Conservation (phyloP, 345 rosid genomes). For the Eucalyptus paniculata region DNA sequence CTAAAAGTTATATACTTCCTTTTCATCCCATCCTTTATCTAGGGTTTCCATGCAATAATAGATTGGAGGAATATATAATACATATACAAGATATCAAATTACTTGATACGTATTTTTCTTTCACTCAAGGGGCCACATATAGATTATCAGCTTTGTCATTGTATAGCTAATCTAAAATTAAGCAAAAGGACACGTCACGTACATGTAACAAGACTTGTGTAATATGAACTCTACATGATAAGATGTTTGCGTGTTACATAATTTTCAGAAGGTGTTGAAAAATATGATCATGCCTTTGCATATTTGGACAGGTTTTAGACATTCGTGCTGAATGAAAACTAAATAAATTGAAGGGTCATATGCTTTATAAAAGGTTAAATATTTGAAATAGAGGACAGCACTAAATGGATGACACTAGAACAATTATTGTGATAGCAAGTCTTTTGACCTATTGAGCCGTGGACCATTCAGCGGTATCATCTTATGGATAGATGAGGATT, state of each 20-base stretch:
- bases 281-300: neutral
- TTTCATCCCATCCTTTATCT: neutral
- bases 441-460: neutral
- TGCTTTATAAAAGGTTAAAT: neutral
- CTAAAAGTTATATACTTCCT: neutral
- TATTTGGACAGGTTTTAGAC: neutral
- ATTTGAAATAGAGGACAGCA: neutral
- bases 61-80: neutral
- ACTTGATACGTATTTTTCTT: neutral
- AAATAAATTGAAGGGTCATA: neutral
- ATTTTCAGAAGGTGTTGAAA: neutral
- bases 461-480: neutral
- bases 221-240: neutral
- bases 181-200: neutral
- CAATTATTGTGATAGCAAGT: neutral
- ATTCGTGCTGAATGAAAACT: neutral
- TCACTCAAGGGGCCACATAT: neutral
- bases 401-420: neutral
- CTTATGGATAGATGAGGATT: neutral
- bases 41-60: neutral
- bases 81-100: neutral
- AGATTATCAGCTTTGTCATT: neutral
- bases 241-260: neutral
- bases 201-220: neutral
- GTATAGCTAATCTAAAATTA: neutral